Conservation (phyloP, 805 yeast genomes). For the Cyberlindnera xylosilytica region DNA sequence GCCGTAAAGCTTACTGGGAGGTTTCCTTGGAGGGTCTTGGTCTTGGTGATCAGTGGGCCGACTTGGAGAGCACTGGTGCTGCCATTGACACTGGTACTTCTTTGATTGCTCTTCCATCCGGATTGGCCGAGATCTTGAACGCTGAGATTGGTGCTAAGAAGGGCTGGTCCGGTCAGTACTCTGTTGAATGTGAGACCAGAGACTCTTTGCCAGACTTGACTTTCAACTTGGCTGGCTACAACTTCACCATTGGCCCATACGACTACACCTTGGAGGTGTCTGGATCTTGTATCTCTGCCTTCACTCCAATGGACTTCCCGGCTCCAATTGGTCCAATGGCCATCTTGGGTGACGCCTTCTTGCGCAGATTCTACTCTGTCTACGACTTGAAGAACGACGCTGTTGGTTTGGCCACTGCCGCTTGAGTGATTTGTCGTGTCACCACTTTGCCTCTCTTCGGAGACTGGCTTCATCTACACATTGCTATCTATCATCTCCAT, state of each 20-base stretch:
- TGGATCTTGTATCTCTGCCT: conserved; percentile 94
- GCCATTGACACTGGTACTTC: conserved; percentile 99
- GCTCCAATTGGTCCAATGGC: conserved; percentile 96
- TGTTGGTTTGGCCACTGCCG: conserved; percentile 88
- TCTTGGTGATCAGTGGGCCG: conserved; percentile 89
- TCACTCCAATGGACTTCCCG: conserved; percentile 97
- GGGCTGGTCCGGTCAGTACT: conserved; percentile 97
- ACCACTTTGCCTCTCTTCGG: too few species aligned
- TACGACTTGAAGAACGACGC: conserved; percentile 89
- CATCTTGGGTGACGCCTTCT: conserved; percentile 95
- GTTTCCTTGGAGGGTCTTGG: conserved; percentile 89
- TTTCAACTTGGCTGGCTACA: conserved; percentile 82
- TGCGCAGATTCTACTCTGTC: conserved; percentile 90
- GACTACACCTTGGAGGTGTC: conserved; percentile 94
- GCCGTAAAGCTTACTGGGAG: conserved; percentile 99
- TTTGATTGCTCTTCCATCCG: conserved; percentile 89
- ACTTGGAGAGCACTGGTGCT: conserved; percentile 82
- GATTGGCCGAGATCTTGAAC: conserved; percentile 92
- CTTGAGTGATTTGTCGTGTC: too few species aligned
- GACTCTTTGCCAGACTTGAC: conserved; percentile 87
- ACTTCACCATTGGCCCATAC: conserved; percentile 84
- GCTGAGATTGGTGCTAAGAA: conserved; percentile 96
- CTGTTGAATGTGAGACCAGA: conserved; percentile 85
- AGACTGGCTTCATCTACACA: background rate
- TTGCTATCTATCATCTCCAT: background rate